Evolutionary conservation across 2,329 filamentous ascomycete species (phyloP), one percentile per base, ranked within the genome.

Genomic region (Pestalotiopsis sp.): DNA sequence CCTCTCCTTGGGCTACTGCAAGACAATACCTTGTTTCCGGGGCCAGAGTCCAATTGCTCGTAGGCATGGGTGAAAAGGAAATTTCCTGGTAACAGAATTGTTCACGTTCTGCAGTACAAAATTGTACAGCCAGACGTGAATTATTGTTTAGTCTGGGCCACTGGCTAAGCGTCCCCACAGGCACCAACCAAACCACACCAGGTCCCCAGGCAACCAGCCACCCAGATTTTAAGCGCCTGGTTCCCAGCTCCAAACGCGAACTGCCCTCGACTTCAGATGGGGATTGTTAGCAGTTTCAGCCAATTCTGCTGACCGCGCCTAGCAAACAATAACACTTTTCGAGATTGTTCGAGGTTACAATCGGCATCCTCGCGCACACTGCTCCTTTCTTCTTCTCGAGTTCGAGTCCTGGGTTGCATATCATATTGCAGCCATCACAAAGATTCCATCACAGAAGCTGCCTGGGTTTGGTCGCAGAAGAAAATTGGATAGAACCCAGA

Each of bases 91-190:
- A 68, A 67, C 25, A 63, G 67, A 65, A 70, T 69, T 67, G 72
- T 71, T 74, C 74, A 76, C 70, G 65, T 66, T 11, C 39, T 36
- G 49, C 45, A 70, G 70, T 70, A 73, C 68, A 70, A 65, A 71
- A 62, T 71, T 75, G 61, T 71, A 74, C 69, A 68, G 66, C 45
- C 52, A 61, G 59, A 65, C 65, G 72, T 76, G 74, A 75, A 72
- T 72, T 72, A 70, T 69, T 69, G 67, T 73, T 73, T 72, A 52
- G 45, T 52, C 45, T 52, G 45, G 45, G 45, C n/a, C n/a, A n/a
- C n/a, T n/a, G n/a, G n/a, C 9, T 4, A 67, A 69, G 59, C 64
- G 23, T 14, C 61, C 31, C 69, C 56, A 49, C 45, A 52, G 17
- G 7, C 3, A 52, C 45, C 23, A 23, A 23, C 23, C 23, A 23